Evolutionary conservation across 495 filamentous ascomycete species (phyloP).

Genomic region (Penicillium cinerascens): DNA sequence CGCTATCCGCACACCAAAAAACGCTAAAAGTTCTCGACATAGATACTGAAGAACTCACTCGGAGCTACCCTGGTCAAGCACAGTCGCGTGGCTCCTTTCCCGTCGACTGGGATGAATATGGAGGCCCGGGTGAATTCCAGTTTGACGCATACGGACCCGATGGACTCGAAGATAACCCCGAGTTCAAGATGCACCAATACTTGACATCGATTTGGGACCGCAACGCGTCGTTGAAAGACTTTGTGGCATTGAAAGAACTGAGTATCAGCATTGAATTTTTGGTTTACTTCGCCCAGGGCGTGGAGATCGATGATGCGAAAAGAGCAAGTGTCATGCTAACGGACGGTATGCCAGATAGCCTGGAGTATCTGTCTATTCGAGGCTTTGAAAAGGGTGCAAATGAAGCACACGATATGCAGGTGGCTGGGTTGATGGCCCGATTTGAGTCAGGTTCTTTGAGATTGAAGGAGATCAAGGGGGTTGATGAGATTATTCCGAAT

Average conservation of each 20-base stretch:
- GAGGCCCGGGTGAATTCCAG: too few relatives aligned
- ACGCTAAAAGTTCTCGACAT: constrained; percentile 27
- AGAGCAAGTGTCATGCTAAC: background rate
- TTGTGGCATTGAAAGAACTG: constrained; percentile 19
- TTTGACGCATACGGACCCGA: too few relatives aligned
- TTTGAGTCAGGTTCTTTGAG: constrained; percentile 9
- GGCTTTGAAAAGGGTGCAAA: constrained; percentile 21
- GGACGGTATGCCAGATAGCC: constrained; percentile 16
- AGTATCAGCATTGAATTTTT: constrained; percentile 22
- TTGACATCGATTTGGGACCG: background rate
- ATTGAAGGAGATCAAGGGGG: constrained; percentile 18
- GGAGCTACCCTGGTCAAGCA: too few relatives aligned
- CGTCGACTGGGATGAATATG: too few relatives aligned
- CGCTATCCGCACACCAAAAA: constrained; percentile 17
- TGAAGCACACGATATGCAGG: constrained; percentile 13
- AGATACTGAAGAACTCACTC: too few relatives aligned
- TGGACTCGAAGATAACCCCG: too few relatives aligned
- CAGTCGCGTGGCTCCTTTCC: too few relatives aligned
- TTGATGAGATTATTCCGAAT: constrained; percentile 22
- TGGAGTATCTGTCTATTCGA: constrained; percentile 27
- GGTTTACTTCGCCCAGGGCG: constrained; percentile 21
- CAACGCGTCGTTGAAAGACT: constrained; percentile 15
- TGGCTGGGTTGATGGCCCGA: constrained; percentile 13
- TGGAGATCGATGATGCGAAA: constrained; percentile 8
- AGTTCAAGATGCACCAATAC: background rate